These are phyloP conservation scores for Lachancea meyersii DNA, from an alignment of 805 yeast genomes.

Conservation along the genomic window DNA sequence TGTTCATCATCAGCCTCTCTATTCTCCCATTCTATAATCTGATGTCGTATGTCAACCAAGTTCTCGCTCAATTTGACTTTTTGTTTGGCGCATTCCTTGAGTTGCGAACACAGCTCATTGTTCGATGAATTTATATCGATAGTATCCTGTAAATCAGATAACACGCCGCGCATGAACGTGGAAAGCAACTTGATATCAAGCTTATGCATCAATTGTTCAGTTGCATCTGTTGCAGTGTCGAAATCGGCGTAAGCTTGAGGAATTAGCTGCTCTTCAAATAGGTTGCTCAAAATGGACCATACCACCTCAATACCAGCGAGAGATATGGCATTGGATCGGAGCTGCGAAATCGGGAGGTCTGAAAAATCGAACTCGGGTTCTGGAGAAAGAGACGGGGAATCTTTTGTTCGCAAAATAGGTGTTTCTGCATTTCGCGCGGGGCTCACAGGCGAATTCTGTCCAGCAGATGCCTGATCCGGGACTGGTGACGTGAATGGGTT, in stretches of 20 bases:
- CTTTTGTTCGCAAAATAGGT: not conserved
- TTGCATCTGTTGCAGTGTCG: constrained; percentile 11
- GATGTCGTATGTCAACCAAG: constrained; percentile 15
- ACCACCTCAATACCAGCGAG: constrained; percentile 24
- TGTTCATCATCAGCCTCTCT: not conserved
- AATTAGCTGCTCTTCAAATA: constrained; percentile 22
- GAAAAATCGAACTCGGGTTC: constrained; percentile 14
- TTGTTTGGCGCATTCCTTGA: constrained; percentile 15
- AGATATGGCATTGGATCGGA: constrained; percentile 24
- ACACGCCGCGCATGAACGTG: constrained; percentile 15
- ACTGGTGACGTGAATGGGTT: not conserved
- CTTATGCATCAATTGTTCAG: constrained; percentile 20
- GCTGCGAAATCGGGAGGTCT: constrained; percentile 13
- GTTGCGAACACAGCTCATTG: constrained; percentile 25
- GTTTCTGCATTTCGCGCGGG: not conserved
- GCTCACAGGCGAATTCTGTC: not conserved
- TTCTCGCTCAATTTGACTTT: constrained; percentile 16
- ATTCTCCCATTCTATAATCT: constrained; percentile 14
- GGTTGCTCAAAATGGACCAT: constrained; percentile 15
- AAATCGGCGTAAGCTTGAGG: constrained; percentile 23
- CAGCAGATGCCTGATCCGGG: not conserved
- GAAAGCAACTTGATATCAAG: constrained; percentile 26
- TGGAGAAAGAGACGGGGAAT: constrained; percentile 1
- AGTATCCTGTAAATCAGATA: constrained; percentile 26
- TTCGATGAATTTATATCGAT: constrained; percentile 29